phyloP scores from a whole-genome alignment of 352 stramenopile genomes.

The Halophytophthora polymorphica region DNA sequence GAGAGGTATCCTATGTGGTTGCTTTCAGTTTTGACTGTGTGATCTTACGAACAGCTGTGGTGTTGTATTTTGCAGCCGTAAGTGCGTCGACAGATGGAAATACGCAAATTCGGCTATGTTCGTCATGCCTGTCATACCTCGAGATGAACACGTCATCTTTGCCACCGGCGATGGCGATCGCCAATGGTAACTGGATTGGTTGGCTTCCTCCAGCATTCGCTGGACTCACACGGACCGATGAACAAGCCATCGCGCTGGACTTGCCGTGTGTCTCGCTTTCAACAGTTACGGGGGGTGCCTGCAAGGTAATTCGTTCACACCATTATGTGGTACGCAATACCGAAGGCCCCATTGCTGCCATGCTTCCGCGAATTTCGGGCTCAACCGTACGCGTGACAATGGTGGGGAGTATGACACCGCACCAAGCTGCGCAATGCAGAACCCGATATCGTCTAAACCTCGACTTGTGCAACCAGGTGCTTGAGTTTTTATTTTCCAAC shows the following conservation, averaged over 20 bases:
- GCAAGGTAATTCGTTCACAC: slow-evolving; percentile 6
- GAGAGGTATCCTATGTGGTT: too few species aligned
- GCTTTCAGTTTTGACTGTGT: too few species aligned
- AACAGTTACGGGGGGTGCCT: slow-evolving; percentile 1
- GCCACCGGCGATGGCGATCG: background rate
- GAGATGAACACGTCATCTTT: too few species aligned
- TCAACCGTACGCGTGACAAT: background rate
- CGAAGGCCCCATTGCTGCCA: slow-evolving; percentile 5
- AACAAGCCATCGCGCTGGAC: background rate
- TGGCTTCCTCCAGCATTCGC: background rate
- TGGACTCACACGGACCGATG: background rate
- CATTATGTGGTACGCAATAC: slow-evolving; percentile 13
- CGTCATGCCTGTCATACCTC: too few species aligned
- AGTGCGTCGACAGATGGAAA: too few species aligned
- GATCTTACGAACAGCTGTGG: too few species aligned
- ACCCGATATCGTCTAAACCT: slow-evolving; percentile 5
- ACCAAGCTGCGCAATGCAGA: background rate
- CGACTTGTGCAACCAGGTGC: background rate
- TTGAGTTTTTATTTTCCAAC: background rate
- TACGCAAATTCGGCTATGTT: too few species aligned
- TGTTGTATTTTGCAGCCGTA: too few species aligned
- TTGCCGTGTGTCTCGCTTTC: slow-evolving; percentile 4
- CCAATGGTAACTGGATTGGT: background rate
- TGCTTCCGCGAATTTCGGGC: background rate
- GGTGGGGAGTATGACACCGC: slow-evolving; percentile 2